Conservation (phyloP, 371 early-diverging fungal species). For the Mucor saturninus region DNA sequence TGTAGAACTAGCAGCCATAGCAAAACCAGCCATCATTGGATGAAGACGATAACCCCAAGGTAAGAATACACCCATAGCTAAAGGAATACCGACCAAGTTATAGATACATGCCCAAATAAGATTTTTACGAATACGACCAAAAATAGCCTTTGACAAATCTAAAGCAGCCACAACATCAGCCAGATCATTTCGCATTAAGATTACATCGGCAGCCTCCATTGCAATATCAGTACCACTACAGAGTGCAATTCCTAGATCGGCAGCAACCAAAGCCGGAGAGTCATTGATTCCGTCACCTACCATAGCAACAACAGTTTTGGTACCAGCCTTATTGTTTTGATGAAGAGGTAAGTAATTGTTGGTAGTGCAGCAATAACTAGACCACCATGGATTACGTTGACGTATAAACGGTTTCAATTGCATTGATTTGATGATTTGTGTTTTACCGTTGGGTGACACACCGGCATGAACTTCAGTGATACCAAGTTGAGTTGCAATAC, state of each 20-base stretch:
- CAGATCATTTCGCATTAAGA: slow-evolving; percentile 84
- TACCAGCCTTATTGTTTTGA: not conserved
- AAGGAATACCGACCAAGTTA: slow-evolving; percentile 89
- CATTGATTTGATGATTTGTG: slow-evolving; percentile 69
- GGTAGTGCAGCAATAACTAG: not conserved
- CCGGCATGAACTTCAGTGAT: slow-evolving; percentile 88
- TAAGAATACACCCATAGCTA: slow-evolving; percentile 92
- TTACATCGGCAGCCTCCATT: slow-evolving; percentile 91
- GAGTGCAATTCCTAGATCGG: slow-evolving; percentile 94
- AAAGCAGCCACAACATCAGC: slow-evolving; percentile 86
- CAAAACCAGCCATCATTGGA: slow-evolving; percentile 92
- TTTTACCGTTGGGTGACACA: slow-evolving; percentile 90
- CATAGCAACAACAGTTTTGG: slow-evolving; percentile 79
- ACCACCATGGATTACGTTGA: not conserved
- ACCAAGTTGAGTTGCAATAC: slow-evolving; percentile 73
- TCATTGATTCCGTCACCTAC: slow-evolving; percentile 99
- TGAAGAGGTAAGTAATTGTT: slow-evolving; percentile 4
- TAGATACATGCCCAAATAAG: slow-evolving; percentile 90
- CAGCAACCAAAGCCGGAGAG: slow-evolving; percentile 91
- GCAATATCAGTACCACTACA: slow-evolving; percentile 94
- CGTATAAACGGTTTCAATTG: slow-evolving; percentile 39
- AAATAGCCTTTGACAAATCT: slow-evolving; percentile 82
- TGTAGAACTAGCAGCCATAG: slow-evolving; percentile 93
- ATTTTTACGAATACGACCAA: slow-evolving; percentile 83
- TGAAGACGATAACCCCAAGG: slow-evolving; percentile 85